A percentile compares a stretch with the other conserved stretches of the same genome.
phyloP scores from a whole-genome alignment of 805 yeast genomes.

The Barnettozyma californica region DNA sequence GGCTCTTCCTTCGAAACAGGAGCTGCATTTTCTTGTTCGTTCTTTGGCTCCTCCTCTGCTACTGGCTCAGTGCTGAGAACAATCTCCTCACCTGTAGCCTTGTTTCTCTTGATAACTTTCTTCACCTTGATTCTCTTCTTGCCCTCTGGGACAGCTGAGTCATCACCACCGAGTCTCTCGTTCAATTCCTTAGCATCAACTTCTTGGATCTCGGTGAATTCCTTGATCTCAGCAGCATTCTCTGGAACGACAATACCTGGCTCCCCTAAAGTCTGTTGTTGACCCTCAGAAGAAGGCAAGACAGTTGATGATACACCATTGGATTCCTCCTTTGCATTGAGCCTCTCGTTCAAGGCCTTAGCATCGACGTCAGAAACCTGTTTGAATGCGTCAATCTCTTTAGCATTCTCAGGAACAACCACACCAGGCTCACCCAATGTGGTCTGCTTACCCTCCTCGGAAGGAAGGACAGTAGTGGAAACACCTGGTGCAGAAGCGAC shows the following conservation, averaged over 20 bases:
- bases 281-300: constrained; percentile 39
- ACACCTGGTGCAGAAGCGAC: constrained; percentile 13
- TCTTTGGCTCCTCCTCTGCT: constrained; percentile 20
- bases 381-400: constrained; percentile 51
- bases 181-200: constrained; percentile 59
- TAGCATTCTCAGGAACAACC: constrained; percentile 50
- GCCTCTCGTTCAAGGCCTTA: constrained; percentile 38
- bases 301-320: constrained; percentile 33
- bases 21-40: constrained; percentile 3
- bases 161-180: constrained; percentile 29
- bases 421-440: constrained; percentile 71
- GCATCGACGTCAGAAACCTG: constrained; percentile 45
- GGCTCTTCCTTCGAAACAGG: constrained; percentile 2
- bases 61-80: constrained; percentile 29
- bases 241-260: constrained; percentile 65
- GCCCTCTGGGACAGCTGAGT: constrained; percentile 15
- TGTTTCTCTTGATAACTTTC: constrained; percentile 35
- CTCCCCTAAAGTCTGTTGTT: constrained; percentile 47
- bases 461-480: constrained; percentile 35
- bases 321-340: constrained; percentile 10
- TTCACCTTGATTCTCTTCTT: constrained; percentile 29
- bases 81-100: constrained; percentile 35
- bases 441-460: constrained; percentile 33
- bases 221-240: constrained; percentile 60
- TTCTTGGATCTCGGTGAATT: constrained; percentile 49